phyloP scores from a whole-genome alignment of 2,329 filamentous ascomycete species.

The Fusarium redolens region DNA sequence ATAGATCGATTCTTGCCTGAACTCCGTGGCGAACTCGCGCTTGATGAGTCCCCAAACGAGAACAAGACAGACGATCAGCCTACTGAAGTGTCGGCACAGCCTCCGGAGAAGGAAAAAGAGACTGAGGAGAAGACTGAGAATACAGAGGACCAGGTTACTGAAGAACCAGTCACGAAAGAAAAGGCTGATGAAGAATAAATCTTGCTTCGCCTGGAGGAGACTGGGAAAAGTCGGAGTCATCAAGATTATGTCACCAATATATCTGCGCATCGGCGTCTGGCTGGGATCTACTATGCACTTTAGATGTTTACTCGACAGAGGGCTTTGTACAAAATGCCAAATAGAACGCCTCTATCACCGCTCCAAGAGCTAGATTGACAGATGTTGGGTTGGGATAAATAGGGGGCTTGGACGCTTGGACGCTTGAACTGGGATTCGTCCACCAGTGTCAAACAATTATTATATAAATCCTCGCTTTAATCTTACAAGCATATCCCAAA shows the following conservation, averaged over 20 bases:
- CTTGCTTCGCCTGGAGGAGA: neutral
- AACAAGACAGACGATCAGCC: slow-evolving; percentile 1
- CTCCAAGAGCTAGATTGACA: neutral
- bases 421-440: neutral
- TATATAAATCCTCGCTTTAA: neutral
- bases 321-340: slow-evolving; percentile 14
- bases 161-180: slow-evolving; percentile 6
- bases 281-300: slow-evolving; percentile 8
- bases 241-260: neutral
- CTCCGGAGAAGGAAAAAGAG: slow-evolving; percentile 6
- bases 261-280: slow-evolving; percentile 10
- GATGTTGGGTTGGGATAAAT: neutral
- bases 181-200: slow-evolving; percentile 5
- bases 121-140: slow-evolving; percentile 8
- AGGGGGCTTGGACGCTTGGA: neutral
- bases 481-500: neutral
- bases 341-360: slow-evolving; percentile 13
- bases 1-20: slow-evolving; percentile 74
- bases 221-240: neutral
- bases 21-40: slow-evolving; percentile 65
- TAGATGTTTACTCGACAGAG: slow-evolving; percentile 3
- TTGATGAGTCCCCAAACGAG: slow-evolving; percentile 56
- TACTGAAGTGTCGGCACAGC: neutral
- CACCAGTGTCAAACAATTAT: neutral
- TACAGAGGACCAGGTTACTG: slow-evolving; percentile 3